Evolutionary conservation across 1,284 basidiomycete species (phyloP), one percentile per base, ranked within the genome.

Genomic region (Pseudozyma hubeiensis): DNA sequence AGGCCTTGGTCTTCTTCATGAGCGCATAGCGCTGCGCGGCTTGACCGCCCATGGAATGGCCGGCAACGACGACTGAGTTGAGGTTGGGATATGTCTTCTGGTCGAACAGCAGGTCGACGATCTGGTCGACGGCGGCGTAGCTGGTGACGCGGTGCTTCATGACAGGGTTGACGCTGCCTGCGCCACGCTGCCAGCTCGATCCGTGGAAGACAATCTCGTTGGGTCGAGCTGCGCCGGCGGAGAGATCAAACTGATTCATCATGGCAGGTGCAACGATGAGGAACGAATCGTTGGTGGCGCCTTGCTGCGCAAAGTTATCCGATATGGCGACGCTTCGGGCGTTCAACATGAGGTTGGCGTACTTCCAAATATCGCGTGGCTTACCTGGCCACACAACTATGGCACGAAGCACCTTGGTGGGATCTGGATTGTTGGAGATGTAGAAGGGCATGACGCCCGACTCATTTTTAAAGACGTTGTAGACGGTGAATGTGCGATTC

Each of bases 351-450:
- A 81, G 61, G 58, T 75, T 73, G 37, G 68, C 70, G 31, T 81
- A 81, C 63, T 80, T 80, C 80, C 80, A 81, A 16, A 69, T 45
- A 51, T 81, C 80, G 43, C 80, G 75, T 4, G 79, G 80, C 66
- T 75, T 79, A 37, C 77, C 77, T 3, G 69, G 74, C 63, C 67
- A 58, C 4, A 73, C 66, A 35, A 79, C 52, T 16, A 79, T 65
- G 50, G 64, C 70, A 46, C 70, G 62, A 16, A 74, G 64, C 40
- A 79, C 66, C 51, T 69, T 69, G 48, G 60, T 55, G 9, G 59
- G 64, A 14, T 64, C 64, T 7, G 65, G 46, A 16, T 60, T 60
- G 37, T 61, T 57, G 33, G 77, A 56, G 33, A 71, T 59, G 65
- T 80, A 80, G 50, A 79, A 80, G 17, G 78, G 78, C 50, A 79